Conservation (phyloP, 2,329 filamentous ascomycete species). For the Ophiostoma ips region DNA sequence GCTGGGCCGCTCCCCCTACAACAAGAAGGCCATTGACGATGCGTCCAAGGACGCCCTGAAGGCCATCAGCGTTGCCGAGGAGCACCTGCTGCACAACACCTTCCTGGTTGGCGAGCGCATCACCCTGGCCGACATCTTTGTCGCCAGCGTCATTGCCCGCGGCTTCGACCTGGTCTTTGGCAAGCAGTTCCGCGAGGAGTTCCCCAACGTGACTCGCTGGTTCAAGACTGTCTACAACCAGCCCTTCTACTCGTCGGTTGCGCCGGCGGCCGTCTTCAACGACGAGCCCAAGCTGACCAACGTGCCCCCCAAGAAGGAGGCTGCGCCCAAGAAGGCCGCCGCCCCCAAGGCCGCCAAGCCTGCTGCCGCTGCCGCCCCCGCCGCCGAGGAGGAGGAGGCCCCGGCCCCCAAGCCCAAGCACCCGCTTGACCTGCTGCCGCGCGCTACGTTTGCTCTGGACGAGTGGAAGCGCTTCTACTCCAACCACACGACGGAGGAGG, state of each 20-base stretch:
- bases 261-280: conserved; percentile 61
- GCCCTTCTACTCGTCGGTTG: conserved; percentile 73
- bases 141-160: conserved; percentile 61
- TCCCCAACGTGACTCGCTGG: conserved; percentile 87
- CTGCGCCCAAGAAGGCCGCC: conserved; percentile 30
- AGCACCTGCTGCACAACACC: conserved; percentile 82
- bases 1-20: conserved; percentile 70
- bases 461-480: conserved; percentile 99
- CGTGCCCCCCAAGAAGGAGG: conserved; percentile 60
- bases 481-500: conserved; percentile 75
- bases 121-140: conserved; percentile 90
- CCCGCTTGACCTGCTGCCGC: conserved; percentile 73
- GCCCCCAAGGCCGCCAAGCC: conserved; percentile 24
- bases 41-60: conserved; percentile 53
- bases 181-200: conserved; percentile 68
- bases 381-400: conserved; percentile 34
- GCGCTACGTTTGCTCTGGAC: conserved; percentile 70
- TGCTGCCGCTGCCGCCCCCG: conserved; percentile 29
- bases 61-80: conserved; percentile 61
- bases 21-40: conserved; percentile 94
- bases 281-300: conserved; percentile 66
- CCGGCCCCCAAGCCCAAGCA: conserved; percentile 81
- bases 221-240: conserved; percentile 90
- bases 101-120: conserved; percentile 96
- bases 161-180: conserved; percentile 93